A percentile compares a stretch with the other conserved stretches of the same genome.
These are phyloP conservation scores for Yarrowia deformans DNA, from an alignment of 805 yeast species.

Conservation along the genomic window DNA sequence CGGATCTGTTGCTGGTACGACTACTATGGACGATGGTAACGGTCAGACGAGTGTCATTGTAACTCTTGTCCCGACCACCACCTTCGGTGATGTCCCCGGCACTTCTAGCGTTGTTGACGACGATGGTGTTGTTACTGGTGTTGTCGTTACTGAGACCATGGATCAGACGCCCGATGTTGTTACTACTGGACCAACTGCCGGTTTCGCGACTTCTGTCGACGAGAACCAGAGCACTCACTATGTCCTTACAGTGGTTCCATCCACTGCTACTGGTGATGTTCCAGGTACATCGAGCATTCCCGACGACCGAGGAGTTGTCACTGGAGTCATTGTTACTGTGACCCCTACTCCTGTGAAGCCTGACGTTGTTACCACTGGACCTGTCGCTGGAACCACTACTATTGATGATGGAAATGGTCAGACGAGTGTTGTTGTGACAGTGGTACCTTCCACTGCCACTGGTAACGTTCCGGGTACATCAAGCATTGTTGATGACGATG, in stretches of 20 bases:
- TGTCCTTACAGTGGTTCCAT: neutral
- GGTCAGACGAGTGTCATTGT: neutral
- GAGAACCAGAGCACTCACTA: neutral
- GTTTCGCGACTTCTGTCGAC: neutral
- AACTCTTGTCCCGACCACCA: neutral
- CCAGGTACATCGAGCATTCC: neutral
- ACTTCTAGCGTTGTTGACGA: neutral
- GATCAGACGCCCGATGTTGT: neutral
- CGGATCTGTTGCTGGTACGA: neutral
- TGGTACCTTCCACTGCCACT: neutral
- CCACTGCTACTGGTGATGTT: neutral
- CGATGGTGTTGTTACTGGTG: neutral
- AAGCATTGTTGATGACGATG: neutral
- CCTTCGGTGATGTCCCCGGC: neutral
- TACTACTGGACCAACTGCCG: neutral
- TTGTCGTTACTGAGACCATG: neutral
- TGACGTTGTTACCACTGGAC: neutral
- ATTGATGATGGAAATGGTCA: neutral
- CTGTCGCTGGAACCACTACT: neutral
- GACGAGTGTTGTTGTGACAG: neutral
- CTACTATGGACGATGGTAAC: too few relatives aligned
- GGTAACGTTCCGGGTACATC: neutral
- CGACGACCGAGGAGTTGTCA: neutral
- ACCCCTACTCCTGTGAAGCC: neutral
- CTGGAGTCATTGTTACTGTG: neutral